These are phyloP conservation scores for Exutisphaerella laricina DNA, from an alignment of 2,329 filamentous ascomycete species.

Conservation along the genomic window DNA sequence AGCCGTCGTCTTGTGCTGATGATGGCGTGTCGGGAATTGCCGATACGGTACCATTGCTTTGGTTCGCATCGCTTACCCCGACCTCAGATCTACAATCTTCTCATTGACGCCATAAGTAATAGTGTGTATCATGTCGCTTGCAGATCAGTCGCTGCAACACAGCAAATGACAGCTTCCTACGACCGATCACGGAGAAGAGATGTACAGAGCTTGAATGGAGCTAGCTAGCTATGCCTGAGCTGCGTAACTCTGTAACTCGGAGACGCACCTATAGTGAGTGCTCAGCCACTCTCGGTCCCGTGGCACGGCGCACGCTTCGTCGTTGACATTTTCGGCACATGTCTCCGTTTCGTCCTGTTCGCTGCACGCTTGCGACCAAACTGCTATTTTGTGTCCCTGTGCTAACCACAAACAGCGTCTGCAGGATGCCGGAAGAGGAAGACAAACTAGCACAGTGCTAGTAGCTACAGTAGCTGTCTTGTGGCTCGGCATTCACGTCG, in stretches of 20 bases:
- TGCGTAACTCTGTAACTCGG: neutral
- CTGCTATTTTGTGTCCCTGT: neutral
- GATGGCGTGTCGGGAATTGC: too few species aligned
- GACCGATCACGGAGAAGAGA: neutral
- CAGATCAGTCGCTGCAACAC: too few species aligned
- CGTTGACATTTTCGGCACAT: conserved; percentile 5
- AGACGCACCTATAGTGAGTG: neutral
- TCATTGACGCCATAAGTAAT: neutral
- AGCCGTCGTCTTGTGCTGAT: neutral
- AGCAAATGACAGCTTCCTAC: too few species aligned
- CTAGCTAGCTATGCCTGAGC: too few species aligned
- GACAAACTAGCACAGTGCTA: too few species aligned
- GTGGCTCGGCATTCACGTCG: conserved; percentile 9
- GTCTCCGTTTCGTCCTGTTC: neutral
- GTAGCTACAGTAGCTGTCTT: too few species aligned
- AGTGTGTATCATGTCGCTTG: neutral
- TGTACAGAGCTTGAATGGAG: too few species aligned
- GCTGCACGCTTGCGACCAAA: neutral
- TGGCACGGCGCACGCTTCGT: neutral
- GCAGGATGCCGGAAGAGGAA: neutral
- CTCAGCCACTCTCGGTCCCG: conserved; percentile 3
- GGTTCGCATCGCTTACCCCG: conserved; percentile 2
- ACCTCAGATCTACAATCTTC: neutral
- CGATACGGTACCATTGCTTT: too few species aligned
- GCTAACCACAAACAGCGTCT: conserved; percentile 1